Conservation (phyloP, 768 basidiomycete species). For the Boletus vermiculosoides region DNA sequence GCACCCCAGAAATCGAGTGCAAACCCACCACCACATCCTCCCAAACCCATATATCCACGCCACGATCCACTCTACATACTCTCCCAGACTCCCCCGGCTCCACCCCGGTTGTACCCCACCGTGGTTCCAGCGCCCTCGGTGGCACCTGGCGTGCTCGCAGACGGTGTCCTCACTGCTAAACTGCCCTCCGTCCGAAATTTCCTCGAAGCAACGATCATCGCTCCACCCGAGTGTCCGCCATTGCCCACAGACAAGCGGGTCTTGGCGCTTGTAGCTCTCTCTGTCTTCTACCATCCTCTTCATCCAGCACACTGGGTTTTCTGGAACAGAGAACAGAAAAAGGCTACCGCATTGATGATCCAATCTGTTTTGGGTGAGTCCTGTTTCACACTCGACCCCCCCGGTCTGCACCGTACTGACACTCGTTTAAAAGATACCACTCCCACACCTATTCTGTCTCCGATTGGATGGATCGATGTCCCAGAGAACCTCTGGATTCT, state of each 20-base stretch:
- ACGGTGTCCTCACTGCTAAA: constrained; percentile 45
- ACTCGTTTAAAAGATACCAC: constrained; percentile 21
- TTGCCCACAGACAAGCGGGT: constrained; percentile 42
- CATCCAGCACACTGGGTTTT: constrained; percentile 64
- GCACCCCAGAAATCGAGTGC: constrained; percentile 23
- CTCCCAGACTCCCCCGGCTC: constrained; percentile 20
- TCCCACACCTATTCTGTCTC: constrained; percentile 34
- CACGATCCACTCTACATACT: constrained; percentile 34
- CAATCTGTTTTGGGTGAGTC: constrained; percentile 54
- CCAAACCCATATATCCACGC: constrained; percentile 28
- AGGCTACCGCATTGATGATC: constrained; percentile 49
- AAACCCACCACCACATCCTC: constrained; percentile 23
- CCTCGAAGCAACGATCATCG: constrained; percentile 42
- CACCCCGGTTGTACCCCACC: constrained; percentile 22
- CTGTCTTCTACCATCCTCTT: constrained; percentile 52
- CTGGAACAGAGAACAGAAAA: constrained; percentile 54
- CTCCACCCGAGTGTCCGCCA: constrained; percentile 38
- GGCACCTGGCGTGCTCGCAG: constrained; percentile 36
- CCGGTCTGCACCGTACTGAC: constrained; percentile 5
- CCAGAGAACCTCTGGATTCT: constrained; percentile 37
- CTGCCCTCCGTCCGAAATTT: constrained; percentile 50
- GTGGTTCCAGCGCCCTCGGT: constrained; percentile 25
- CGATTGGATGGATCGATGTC: constrained; percentile 36
- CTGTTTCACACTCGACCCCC: background rate
- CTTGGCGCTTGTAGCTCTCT: constrained; percentile 59